Evolutionary conservation across 495 filamentous ascomycete genomes (phyloP), one percentile per base, ranked within the genome.

Genomic region (Penicillium roqueforti): DNA sequence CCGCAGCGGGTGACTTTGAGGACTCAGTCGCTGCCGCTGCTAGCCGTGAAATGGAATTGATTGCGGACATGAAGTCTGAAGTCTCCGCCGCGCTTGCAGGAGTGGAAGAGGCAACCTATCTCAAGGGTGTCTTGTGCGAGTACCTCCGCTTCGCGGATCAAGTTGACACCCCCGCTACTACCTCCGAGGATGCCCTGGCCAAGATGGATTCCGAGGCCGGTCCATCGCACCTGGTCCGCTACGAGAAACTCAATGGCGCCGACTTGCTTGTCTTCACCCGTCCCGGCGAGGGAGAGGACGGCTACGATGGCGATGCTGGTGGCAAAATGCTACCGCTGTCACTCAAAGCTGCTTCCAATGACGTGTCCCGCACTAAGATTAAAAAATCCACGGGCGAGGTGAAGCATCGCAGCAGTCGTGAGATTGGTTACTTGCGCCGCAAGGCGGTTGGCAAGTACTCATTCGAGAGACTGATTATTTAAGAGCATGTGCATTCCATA

Each of bases 361-460:
- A 84, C 53, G 76, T 90, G 4, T 79, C 81, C 47, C 60, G 55
- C 38, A 72, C 69, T 3, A 77, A 76, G 63, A 57, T 71, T 19
- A 65, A 72, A 53, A 73, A 72, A 58, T 61, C 65, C 1, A 74
- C 74, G 10, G 77, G 77, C 16, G 85, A 88, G 66, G 70, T 86
- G 13, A 77, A 84, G 57, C 65, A 74, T 57, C 78, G 87, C 58
- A 87, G 76, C 57, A 72, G 55, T 51, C 73, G 90, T 68, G 85
- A 93, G 66, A 85, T 86, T 49, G 87, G 87, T 10, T 80, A 84
- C 62, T 68, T 89, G 56, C 80, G 82, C 40, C 87, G 87, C 62
- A 84, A 84, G 73, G 85, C 83, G 48, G 81, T 85, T 41, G 84
- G 83, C 36, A 80, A 86, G 55, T 95, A 95, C 73, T 87, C 87